Conservation (phyloP, 345 rosid genomes). For the Pseudoturritis turrita region DNA sequence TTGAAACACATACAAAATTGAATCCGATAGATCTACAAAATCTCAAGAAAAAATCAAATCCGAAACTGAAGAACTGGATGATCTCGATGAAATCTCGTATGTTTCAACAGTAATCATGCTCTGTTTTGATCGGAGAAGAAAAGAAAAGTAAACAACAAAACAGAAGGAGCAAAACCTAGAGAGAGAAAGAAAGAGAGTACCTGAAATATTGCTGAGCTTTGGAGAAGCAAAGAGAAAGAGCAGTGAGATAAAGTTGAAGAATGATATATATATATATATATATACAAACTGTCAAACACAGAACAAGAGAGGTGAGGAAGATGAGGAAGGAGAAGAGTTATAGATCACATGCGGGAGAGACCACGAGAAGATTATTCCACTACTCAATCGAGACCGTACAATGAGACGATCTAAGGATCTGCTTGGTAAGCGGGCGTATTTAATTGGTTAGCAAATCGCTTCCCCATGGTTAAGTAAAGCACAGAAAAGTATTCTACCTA, state of each 20-base stretch:
- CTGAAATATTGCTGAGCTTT: not conserved
- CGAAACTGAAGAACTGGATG: not conserved
- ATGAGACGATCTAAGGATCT: not conserved
- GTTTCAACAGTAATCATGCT: not conserved
- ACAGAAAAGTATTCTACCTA: constrained; percentile 18
- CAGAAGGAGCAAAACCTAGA: not conserved
- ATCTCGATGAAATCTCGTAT: not conserved
- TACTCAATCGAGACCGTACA: not conserved
- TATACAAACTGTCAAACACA: not conserved
- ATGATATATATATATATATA: constrained; percentile 2
- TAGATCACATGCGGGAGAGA: not conserved
- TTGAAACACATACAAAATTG: not conserved
- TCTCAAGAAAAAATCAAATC: constrained; percentile 1
- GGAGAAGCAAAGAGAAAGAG: constrained; percentile 20
- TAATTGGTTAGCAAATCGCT: constrained; percentile 3
- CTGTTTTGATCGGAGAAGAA: constrained; percentile 4
- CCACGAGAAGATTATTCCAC: not conserved
- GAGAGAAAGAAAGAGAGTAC: constrained; percentile 17
- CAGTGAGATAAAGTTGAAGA: constrained; percentile 23
- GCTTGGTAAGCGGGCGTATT: not conserved
- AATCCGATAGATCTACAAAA: not conserved
- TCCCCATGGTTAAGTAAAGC: constrained; percentile 6
- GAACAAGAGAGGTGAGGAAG: constrained; percentile 8
- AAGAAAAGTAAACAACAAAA: not conserved
- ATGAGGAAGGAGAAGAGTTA: constrained; percentile 12